Base-by-base conservation (phyloP, 768 basidiomycete species). In the Leccinum incarnatum region DNA sequence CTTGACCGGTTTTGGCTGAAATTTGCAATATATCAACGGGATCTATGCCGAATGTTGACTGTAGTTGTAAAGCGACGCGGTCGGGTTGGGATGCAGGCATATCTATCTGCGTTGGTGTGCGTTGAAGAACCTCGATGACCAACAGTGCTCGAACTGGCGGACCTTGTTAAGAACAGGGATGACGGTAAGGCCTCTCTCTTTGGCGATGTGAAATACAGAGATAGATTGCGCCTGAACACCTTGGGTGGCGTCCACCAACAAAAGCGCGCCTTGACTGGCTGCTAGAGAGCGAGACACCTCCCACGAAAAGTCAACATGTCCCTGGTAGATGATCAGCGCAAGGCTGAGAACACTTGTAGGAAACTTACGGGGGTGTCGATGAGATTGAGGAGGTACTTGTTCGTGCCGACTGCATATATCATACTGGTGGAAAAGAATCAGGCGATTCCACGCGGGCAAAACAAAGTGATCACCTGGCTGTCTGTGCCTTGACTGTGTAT, bases 271-370 rank as follows among this genome's bases (percentile, higher is more conserved):
- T 76, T 99, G 92, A 64, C 91, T 97, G 32, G 96, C 94, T 4
- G 93, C 88, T 42, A 98, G 76, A 27, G 92, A 94, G 51, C 97
- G 84, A 15, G 93, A 89, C 34, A 99, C 93, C 74, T 98, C 96
- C 87, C 94, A 97, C 58, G 93, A 84, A 74, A 99, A 99, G 77
- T 99, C 97, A 37, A 98, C 97, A 75, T 99, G 97, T 2, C 97
- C 95, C 84, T 91, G 62, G 8, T 15, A 30, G 2, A 2, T 29
- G n/a, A 17, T 72, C 29, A 63, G 55, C 23, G 6, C 14, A 53
- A 27, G 15, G 1, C 8, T n/a, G 15, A 12, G 34, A 15, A 23
- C 2, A 15, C 25, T 1, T 29, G 34, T 10, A 9, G 21, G 19
- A 46, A 42, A 69, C 80, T 55, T 65, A 90, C 93, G 49, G 96